These are phyloP conservation scores for Backusella macrospora DNA, from an alignment of 192 early-diverging fungal species.

Conservation along the genomic window DNA sequence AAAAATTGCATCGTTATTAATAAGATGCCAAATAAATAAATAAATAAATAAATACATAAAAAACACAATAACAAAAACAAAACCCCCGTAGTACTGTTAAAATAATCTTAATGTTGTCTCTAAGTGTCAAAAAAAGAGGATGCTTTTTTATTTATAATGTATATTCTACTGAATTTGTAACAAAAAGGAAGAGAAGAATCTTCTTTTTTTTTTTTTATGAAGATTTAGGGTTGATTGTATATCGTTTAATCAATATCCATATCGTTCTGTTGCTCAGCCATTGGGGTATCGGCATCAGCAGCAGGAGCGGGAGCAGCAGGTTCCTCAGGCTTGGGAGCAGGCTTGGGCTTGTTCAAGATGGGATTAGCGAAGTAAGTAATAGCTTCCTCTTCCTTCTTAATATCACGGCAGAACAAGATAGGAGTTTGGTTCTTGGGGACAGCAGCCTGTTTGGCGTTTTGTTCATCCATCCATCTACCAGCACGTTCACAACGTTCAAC, in stretches of 20 bases:
- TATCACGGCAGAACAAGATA: slow-evolving; percentile 68
- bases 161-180: slow-evolving; percentile 16
- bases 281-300: slow-evolving; percentile 44
- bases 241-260: slow-evolving; percentile 70
- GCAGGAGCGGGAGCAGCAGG: slow-evolving; percentile 42
- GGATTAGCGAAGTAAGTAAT: slow-evolving; percentile 74
- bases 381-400: slow-evolving; percentile 74
- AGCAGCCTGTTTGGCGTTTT: slow-evolving; percentile 73
- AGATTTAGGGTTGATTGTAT: not conserved
- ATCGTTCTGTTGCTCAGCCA: slow-evolving; percentile 48
- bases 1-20: not conserved
- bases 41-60: not conserved
- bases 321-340: slow-evolving; percentile 69
- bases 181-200: not conserved
- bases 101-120: not conserved
- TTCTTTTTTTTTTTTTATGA: slow-evolving; percentile 1
- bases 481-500: slow-evolving; percentile 74
- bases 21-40: not conserved
- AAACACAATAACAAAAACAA: not conserved
- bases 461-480: slow-evolving; percentile 87
- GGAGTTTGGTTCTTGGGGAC: slow-evolving; percentile 77
- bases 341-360: slow-evolving; percentile 91
- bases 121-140: not conserved
- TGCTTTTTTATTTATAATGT: slow-evolving; percentile 19
- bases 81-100: not conserved